Conservation (phyloP, 2,329 filamentous ascomycete genomes). For the Alternaria tenuissima region DNA sequence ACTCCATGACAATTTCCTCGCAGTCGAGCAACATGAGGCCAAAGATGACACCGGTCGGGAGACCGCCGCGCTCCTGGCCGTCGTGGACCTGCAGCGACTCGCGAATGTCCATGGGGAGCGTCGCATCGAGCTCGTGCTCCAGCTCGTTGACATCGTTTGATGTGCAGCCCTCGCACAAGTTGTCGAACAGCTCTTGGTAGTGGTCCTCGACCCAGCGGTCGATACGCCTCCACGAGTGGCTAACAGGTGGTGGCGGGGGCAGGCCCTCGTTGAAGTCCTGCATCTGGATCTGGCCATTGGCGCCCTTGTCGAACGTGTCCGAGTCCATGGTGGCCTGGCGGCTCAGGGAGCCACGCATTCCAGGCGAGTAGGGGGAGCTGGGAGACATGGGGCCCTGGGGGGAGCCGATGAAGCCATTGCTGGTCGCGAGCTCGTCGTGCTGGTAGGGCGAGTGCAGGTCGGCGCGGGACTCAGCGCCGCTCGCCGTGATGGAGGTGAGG, state of each 20-base stretch:
- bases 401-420: conserved; percentile 68
- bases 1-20: conserved; percentile 97
- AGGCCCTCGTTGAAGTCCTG: conserved; percentile 92
- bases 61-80: conserved; percentile 93
- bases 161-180: conserved; percentile 90
- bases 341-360: conserved; percentile 80
- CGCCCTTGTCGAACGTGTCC: conserved; percentile 67
- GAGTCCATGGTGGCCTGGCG: conserved; percentile 66
- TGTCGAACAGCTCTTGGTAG: conserved; percentile 92
- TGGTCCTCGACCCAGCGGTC: conserved; percentile 94
- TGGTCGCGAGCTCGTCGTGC: conserved; percentile 69
- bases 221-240: conserved; percentile 93
- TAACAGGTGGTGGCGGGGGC: conserved; percentile 85
- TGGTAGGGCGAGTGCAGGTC: conserved; percentile 82
- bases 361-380: conserved; percentile 84
- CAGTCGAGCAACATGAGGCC: conserved; percentile 95
- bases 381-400: conserved; percentile 65
- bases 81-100: conserved; percentile 92
- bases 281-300: conserved; percentile 89
- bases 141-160: conserved; percentile 95
- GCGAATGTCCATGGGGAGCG: conserved; percentile 89
- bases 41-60: conserved; percentile 91
- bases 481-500: conserved; percentile 86
- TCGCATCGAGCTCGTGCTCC: conserved; percentile 94
- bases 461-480: conserved; percentile 83